These are phyloP conservation scores for Candida dendrica DNA, from an alignment of 805 yeast species.

Conservation along the genomic window DNA sequence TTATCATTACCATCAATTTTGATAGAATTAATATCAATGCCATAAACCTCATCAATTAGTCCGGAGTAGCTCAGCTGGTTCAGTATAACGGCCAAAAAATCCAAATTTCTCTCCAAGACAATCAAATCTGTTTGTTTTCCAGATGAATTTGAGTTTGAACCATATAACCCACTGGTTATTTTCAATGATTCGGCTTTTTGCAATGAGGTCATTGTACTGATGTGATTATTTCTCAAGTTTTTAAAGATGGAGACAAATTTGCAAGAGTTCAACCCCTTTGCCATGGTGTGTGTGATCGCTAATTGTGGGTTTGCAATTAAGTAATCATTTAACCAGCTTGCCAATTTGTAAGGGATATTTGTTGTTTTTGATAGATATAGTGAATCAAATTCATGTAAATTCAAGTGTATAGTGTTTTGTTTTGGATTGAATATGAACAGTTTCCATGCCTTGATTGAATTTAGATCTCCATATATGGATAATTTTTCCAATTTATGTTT, in stretches of 20 bases:
- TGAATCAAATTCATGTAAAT: slow-evolving; percentile 19
- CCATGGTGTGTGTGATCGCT: slow-evolving; percentile 40
- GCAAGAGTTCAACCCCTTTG: slow-evolving; percentile 52
- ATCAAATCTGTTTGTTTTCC: slow-evolving; percentile 60
- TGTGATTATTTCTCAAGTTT: slow-evolving; percentile 21
- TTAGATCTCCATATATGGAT: slow-evolving; percentile 14
- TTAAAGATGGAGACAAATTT: slow-evolving; percentile 38
- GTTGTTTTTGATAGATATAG: slow-evolving; percentile 30
- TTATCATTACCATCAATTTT: slow-evolving; percentile 17
- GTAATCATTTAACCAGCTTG: slow-evolving; percentile 35
- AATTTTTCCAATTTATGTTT: slow-evolving; percentile 23
- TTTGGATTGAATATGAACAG: slow-evolving; percentile 5
- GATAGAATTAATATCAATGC: slow-evolving; percentile 35
- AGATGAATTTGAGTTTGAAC: slow-evolving; percentile 28
- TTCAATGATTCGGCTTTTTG: slow-evolving; percentile 22
- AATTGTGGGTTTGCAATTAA: slow-evolving; percentile 40
- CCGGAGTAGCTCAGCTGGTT: slow-evolving; percentile 82
- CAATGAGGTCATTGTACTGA: slow-evolving; percentile 27
- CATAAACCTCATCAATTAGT: slow-evolving; percentile 64
- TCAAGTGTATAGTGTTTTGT: slow-evolving; percentile 8
- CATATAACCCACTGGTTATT: slow-evolving; percentile 22
- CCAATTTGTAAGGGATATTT: slow-evolving; percentile 21
- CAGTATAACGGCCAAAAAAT: slow-evolving; percentile 61
- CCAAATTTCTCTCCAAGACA: slow-evolving; percentile 73
- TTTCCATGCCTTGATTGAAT: slow-evolving; percentile 11